Base-by-base conservation (phyloP, 2,329 filamentous ascomycete species). In the Fusarium sp. region DNA sequence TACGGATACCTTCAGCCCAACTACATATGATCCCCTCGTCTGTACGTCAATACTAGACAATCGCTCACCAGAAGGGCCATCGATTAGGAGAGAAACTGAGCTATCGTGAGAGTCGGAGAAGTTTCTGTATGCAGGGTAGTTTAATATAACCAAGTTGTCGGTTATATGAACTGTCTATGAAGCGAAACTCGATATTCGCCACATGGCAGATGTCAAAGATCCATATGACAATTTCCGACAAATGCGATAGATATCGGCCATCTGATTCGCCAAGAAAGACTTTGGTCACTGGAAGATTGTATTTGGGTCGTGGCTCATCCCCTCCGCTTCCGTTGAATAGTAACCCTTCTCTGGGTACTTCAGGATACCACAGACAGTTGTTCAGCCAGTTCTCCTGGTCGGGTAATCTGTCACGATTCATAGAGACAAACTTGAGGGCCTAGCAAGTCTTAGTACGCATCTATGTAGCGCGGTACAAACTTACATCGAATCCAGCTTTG, bases 391-490 rank as follows among this genome's bases (percentile, higher is more conserved):
- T 18, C 10, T 10, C 5, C 3, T 56, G 19, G 2, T 11, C 2
- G 1, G 21, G 16, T 11, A 38, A 8, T 9, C 13, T n/a, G 0
- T 42, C 4, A 2, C 25, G 52, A n/a, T 28, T 19, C 0, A 56
- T 28, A 2, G 19, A 30, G 6, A 56, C 15, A 10, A 56, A 28
- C 12, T 42, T 56, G 3, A 56, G 7, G 1, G 52, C 37, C 52
- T 56, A 6, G 1, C 1, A 32, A 9, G 7, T 30, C 0, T 54
- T 6, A 40, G 37, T 23, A 13, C 13, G 3, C 6, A 4, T 28
- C 28, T 4, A 9, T 0, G 9, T 19, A 5, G 4, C 4, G 19
- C 0, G 8, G 9, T 9, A 9, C 1, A 23, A n/a, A 40, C 10
- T 38, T 1, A 42, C 52, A 8, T 56, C 52, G 4, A 56, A 42